Base-by-base conservation (phyloP, 2,329 filamentous ascomycete species). In the Drechslerella coelobrocha region DNA sequence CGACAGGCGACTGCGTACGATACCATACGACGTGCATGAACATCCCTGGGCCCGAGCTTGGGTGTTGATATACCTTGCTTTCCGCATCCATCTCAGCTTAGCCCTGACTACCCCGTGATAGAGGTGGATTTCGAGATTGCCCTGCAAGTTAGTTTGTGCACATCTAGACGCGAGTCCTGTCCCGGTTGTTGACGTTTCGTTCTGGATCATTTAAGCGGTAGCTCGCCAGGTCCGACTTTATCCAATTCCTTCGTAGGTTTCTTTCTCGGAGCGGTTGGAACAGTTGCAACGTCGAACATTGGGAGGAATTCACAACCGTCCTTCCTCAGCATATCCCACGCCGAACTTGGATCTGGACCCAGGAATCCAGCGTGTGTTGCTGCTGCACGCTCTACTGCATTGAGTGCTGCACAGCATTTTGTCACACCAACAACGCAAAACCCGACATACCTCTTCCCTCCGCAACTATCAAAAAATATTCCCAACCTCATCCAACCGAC, bases 1-100 rank as follows among this genome's bases (percentile, higher is more conserved):
- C 56, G 56, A 61, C 61, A 57, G 56, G n/a, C 56, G 52, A 52
- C 56, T 71, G 65, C 63, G 61, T 61, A 62, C 57, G 48, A 56
- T n/a, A 56, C 29, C 31, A 54, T 37, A 50, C 53, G 52, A 61
- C 52, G 57, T 69, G 57, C 66, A 63, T 71, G 53, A 71, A 48
- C 41, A 26, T 52, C 39, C 51, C 57, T 37, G 56, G 53, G 66
- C 19, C 19, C 21, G 59, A 61, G 45, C 48, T 51, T 31, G 51
- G 21, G 63, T 51, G 47, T 57, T 57, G 66, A 63, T 71, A 63
- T 59, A 37, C 48, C 29, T 31, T 41, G 48, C 26, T 41, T 39
- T 14, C 26, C 37, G 31, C 39, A 17, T 41, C 47, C n/a, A 47
- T 23, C 55, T 71, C 59, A 59, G 59, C 59, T 62, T 62, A 50